phyloP scores from a whole-genome alignment of 2,329 filamentous ascomycete species.

The Catunica adiposa region DNA sequence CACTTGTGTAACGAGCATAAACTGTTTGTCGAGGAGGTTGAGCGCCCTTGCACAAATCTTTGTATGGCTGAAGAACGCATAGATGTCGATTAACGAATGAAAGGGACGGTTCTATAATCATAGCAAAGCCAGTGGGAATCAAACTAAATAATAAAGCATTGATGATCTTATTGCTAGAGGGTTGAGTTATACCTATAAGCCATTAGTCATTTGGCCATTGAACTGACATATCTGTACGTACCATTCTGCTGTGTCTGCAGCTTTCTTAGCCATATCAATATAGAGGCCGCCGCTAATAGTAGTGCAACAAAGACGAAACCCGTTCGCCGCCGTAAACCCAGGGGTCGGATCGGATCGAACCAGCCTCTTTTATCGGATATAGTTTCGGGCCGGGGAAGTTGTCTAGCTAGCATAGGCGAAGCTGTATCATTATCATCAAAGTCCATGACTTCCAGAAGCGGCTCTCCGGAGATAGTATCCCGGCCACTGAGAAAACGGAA shows the following conservation, averaged over 20 bases:
- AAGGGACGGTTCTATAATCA: slow-evolving; percentile 40
- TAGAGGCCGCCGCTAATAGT: neutral
- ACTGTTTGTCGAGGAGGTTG: slow-evolving; percentile 22
- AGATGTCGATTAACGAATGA: slow-evolving; percentile 35
- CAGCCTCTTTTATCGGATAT: neutral
- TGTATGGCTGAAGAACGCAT: slow-evolving; percentile 38
- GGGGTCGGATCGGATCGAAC: slow-evolving; percentile 17
- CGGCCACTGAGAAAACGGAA: slow-evolving; percentile 16
- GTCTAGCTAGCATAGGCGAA: neutral
- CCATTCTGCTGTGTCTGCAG: neutral
- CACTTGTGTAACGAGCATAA: slow-evolving; percentile 31
- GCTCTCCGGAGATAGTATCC: neutral
- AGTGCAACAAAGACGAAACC: neutral
- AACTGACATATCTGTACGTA: neutral
- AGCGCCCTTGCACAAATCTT: slow-evolving; percentile 28
- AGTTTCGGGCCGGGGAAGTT: neutral
- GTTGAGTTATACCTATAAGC: slow-evolving; percentile 20
- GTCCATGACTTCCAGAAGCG: too few relatives aligned
- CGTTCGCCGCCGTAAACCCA: slow-evolving; percentile 14
- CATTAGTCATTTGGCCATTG: neutral
- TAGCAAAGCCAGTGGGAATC: slow-evolving; percentile 36
- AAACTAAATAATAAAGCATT: slow-evolving; percentile 29
- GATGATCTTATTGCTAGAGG: slow-evolving; percentile 20
- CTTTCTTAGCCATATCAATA: neutral
- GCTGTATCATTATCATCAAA: too few relatives aligned